Evolutionary conservation across 768 basidiomycete species (phyloP).

Genomic region (Naganishia randhawae): DNA sequence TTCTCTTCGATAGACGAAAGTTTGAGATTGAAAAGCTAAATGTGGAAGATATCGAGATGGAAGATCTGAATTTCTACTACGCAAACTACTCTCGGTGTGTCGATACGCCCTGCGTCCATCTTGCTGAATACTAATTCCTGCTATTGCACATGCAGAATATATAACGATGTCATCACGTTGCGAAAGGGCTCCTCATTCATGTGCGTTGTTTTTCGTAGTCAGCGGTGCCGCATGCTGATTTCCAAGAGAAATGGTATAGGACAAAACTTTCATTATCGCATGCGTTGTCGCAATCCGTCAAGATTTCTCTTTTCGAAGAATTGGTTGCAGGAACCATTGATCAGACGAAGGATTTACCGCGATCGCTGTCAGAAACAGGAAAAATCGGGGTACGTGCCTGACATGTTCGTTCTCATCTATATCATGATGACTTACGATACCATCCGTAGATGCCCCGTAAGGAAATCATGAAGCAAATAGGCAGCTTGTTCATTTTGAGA

Average conservation of each 20-base stretch:
- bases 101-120: constrained; percentile 38
- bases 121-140: not conserved
- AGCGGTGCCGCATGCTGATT: not conserved
- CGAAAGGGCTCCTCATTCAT: constrained; percentile 93
- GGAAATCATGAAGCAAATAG: constrained; percentile 98
- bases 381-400: constrained; percentile 67
- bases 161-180: constrained; percentile 91
- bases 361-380: constrained; percentile 85
- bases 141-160: constrained; percentile 56
- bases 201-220: constrained; percentile 55
- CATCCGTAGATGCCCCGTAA: constrained; percentile 50
- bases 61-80: constrained; percentile 94
- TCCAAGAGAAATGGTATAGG: constrained; percentile 55
- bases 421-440: constrained; percentile 22
- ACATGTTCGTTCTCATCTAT: not conserved
- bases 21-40: constrained; percentile 87
- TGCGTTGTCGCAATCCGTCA: constrained; percentile 91
- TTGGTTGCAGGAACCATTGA: constrained; percentile 89
- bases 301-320: constrained; percentile 94
- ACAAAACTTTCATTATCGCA: constrained; percentile 93
- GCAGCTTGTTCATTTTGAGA: constrained; percentile 84
- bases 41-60: constrained; percentile 84
- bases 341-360: constrained; percentile 93
- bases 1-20: constrained; percentile 63
- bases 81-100: constrained; percentile 85